These are phyloP conservation scores for Hyphopichia khmerensis DNA, from an alignment of 1,139 yeast genomes.

Conservation along the genomic window DNA sequence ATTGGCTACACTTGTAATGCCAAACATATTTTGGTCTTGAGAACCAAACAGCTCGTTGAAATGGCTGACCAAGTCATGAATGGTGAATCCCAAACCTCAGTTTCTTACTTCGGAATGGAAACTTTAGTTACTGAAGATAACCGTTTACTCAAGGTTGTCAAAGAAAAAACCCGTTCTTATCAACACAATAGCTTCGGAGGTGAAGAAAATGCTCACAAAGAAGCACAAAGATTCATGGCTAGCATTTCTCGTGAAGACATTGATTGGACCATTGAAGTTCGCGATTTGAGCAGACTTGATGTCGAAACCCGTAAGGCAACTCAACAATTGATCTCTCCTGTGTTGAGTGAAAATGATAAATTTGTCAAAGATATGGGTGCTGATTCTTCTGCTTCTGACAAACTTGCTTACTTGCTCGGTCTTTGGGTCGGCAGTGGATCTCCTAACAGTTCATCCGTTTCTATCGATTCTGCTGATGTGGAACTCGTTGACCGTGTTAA, in stretches of 20 bases:
- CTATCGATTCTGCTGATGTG: conserved; percentile 20
- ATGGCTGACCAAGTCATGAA: conserved; percentile 9
- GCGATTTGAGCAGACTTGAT: conserved; percentile 19
- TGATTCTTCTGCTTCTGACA: conserved; percentile 12
- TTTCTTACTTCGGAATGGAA: conserved; percentile 17
- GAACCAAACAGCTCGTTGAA: conserved; percentile 19
- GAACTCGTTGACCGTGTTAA: conserved; percentile 14
- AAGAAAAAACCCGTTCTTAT: conserved; percentile 13
- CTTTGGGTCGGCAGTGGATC: conserved; percentile 21
- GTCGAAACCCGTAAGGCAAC: conserved; percentile 21
- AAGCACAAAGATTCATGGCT: conserved; percentile 18
- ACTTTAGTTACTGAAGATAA: conserved; percentile 4
- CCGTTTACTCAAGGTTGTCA: conserved; percentile 12
- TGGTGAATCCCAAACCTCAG: conserved; percentile 15
- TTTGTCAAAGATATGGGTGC: conserved; percentile 16
- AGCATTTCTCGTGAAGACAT: conserved; percentile 13
- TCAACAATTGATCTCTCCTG: conserved; percentile 31
- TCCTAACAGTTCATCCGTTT: conserved; percentile 14
- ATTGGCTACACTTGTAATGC: conserved; percentile 29
- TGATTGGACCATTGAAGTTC: conserved; percentile 37
- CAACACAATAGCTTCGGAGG: conserved; percentile 11
- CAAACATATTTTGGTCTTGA: conserved; percentile 28
- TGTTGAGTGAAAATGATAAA: conserved; percentile 24
- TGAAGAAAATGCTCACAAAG: conserved; percentile 13
- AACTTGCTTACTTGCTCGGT: conserved; percentile 33